phyloP scores from a whole-genome alignment of 2,329 filamentous ascomycete genomes.

The Clarireedia sp. region DNA sequence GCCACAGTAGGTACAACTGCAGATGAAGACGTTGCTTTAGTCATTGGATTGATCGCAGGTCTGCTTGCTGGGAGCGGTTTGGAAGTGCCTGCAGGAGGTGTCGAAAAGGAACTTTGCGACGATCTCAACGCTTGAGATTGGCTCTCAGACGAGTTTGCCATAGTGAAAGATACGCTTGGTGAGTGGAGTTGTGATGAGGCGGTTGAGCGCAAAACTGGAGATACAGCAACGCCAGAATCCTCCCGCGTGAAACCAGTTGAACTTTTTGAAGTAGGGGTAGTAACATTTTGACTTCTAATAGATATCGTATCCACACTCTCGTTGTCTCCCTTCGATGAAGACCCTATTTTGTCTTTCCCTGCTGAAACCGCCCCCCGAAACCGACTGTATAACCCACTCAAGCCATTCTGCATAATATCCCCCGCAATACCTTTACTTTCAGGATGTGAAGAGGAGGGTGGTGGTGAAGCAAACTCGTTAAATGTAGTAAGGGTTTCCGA shows the following conservation, averaged over 20 bases:
- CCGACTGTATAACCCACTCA: constrained; percentile 83
- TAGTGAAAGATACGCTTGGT: constrained; percentile 25
- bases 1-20: constrained; percentile 36
- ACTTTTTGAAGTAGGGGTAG: constrained; percentile 35
- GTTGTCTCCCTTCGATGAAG: constrained; percentile 33
- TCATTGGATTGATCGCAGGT: constrained; percentile 25
- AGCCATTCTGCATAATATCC: constrained; percentile 73
- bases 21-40: constrained; percentile 26
- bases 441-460: constrained; percentile 45
- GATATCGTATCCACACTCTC: constrained; percentile 37
- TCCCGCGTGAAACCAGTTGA: constrained; percentile 36
- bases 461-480: constrained; percentile 77
- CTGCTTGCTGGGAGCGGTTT: constrained; percentile 23
- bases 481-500: constrained; percentile 83
- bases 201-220: constrained; percentile 25
- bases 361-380: constrained; percentile 75
- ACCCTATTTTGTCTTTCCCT: constrained; percentile 44
- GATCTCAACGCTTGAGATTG: constrained; percentile 27
- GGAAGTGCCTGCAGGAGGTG: constrained; percentile 21
- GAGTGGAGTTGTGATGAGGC: constrained; percentile 28
- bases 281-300: constrained; percentile 34
- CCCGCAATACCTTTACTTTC: constrained; percentile 65
- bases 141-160: constrained; percentile 23
- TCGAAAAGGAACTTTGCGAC: constrained; percentile 25
- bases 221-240: constrained; percentile 32